These are phyloP conservation scores for Laguncularia racemosa DNA, from an alignment of 345 rosid genomes.

Conservation along the genomic window DNA sequence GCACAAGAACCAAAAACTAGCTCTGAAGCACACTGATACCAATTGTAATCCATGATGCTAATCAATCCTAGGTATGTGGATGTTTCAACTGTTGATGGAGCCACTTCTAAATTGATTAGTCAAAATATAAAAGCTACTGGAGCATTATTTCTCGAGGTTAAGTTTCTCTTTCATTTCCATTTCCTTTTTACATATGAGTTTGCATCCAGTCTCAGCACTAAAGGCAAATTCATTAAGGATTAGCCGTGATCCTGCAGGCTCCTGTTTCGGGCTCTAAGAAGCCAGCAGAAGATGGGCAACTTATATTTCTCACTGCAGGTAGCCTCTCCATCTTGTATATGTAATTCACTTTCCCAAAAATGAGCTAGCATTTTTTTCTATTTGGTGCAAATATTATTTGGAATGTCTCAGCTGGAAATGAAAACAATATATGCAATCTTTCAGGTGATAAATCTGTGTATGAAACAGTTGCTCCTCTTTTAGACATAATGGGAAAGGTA, in stretches of 20 bases:
- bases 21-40: neutral
- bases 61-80: conserved; percentile 65
- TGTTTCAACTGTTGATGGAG: conserved; percentile 85
- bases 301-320: conserved; percentile 92
- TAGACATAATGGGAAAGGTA: conserved; percentile 95
- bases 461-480: conserved; percentile 49
- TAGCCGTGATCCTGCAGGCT: conserved; percentile 34
- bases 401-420: no score
- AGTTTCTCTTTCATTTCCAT: neutral
- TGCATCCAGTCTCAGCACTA: neutral
- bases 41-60: no score
- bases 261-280: conserved; percentile 96
- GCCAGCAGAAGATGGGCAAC: conserved; percentile 86
- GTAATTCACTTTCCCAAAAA: neutral
- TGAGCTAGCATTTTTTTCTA: neutral
- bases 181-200: neutral
- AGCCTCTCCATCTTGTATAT: conserved; percentile 1
- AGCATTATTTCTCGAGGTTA: conserved; percentile 80
- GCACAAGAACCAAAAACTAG: neutral
- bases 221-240: neutral
- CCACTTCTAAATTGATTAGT: conserved; percentile 60
- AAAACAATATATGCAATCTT: conserved; percentile 17
- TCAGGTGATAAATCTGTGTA: conserved; percentile 80
- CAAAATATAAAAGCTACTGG: conserved; percentile 57
- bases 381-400: no score